phyloP scores from a whole-genome alignment of 2,329 filamentous ascomycete genomes.

The Zalaria obscura region DNA sequence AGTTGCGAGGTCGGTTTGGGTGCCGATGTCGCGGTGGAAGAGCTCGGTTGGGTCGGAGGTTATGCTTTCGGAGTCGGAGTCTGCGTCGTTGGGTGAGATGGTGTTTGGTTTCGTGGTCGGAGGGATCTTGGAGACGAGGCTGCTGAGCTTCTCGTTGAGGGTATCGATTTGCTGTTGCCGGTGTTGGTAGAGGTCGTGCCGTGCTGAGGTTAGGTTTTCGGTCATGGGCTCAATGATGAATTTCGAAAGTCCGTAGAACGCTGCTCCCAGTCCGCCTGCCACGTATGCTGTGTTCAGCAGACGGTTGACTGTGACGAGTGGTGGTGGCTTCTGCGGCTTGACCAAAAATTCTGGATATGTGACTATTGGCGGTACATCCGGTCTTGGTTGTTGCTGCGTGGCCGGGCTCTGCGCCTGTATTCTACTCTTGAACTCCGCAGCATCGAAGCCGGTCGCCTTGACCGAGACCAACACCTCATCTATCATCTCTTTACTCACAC shows the following conservation, averaged over 20 bases:
- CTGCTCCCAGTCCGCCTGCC: conserved; percentile 39
- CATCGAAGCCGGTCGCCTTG: conserved; percentile 5
- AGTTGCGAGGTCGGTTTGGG: conserved; percentile 49
- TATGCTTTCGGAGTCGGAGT: conserved; percentile 34
- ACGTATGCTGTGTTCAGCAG: conserved; percentile 43
- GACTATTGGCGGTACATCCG: conserved; percentile 45
- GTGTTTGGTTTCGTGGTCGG: conserved; percentile 11
- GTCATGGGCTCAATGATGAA: conserved; percentile 53
- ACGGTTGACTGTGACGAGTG: conserved; percentile 42
- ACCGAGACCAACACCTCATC: conserved; percentile 41
- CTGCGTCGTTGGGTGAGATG: conserved; percentile 19
- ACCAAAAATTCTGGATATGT: conserved; percentile 54
- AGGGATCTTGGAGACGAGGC: conserved; percentile 49
- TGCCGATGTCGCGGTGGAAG: conserved; percentile 68
- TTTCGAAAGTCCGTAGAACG: conserved; percentile 56
- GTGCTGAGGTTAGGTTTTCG: conserved; percentile 35
- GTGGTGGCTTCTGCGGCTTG: conserved; percentile 42
- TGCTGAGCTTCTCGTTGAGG: conserved; percentile 43
- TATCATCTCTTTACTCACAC: conserved; percentile 53
- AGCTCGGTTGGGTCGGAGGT: conserved; percentile 58
- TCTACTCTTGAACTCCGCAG: conserved; percentile 9
- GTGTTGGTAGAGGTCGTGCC: conserved; percentile 42
- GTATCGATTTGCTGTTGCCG: conserved; percentile 36
- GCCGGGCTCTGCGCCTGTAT: conserved; percentile 5
- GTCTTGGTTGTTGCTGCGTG: conserved; percentile 12